Percentiles rank a stretch among this genome's conserved stretches.
Conservation (phyloP, 805 yeast genomes). For the Hemisphaericaspora nanyangensis region DNA sequence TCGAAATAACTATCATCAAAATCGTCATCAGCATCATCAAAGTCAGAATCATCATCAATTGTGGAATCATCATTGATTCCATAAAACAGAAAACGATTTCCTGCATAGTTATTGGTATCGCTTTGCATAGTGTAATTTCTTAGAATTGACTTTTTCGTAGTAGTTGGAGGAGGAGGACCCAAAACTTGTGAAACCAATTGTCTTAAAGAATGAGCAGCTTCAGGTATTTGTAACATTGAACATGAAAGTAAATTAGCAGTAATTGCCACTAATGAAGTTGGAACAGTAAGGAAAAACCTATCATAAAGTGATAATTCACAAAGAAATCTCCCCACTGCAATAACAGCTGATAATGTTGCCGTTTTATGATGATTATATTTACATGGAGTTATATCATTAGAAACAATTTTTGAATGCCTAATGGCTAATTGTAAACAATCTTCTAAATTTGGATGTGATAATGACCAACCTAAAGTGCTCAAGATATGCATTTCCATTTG, state of each 20-base stretch:
- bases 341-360: constrained; percentile 46
- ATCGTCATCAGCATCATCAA: constrained; percentile 5
- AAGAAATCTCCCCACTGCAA: constrained; percentile 52
- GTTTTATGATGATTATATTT: constrained; percentile 16
- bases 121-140: not conserved
- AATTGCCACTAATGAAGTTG: constrained; percentile 45
- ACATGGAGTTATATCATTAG: constrained; percentile 20
- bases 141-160: not conserved
- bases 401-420: constrained; percentile 11
- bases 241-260: constrained; percentile 52
- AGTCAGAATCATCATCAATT: constrained; percentile 5
- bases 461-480: constrained; percentile 53
- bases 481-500: constrained; percentile 66
- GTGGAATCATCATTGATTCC: not conserved
- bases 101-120: not conserved
- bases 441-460: constrained; percentile 48
- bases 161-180: not conserved
- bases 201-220: constrained; percentile 36
- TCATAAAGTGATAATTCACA: constrained; percentile 53
- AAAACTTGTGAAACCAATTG: constrained; percentile 11
- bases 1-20: constrained; percentile 7
- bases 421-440: constrained; percentile 48
- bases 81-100: constrained; percentile 2
- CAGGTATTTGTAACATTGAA: constrained; percentile 46
- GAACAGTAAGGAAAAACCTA: constrained; percentile 42